Evolutionary conservation across 2,329 filamentous ascomycete species (phyloP), one percentile per base, ranked within the genome.

Genomic region (Rhynchosporium secalis): DNA sequence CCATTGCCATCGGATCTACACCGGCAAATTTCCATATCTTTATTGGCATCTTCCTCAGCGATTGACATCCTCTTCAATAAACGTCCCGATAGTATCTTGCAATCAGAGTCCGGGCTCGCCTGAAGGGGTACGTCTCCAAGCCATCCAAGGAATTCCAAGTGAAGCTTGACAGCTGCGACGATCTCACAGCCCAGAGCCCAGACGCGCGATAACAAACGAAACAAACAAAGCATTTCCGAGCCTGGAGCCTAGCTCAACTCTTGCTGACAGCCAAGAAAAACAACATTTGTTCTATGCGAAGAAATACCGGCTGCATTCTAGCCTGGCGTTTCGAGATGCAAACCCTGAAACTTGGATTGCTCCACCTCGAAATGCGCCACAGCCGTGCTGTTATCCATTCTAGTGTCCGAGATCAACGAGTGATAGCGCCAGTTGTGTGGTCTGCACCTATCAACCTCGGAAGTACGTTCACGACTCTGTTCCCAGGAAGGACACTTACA

Each of bases 171-270:
- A 33, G 43, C 15, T 26, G 38, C 31, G 41, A 8, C 52, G 52
- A 56, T 43, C 52, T 28, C 33, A 20, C 33, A 26, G n/a, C n/a
- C 36, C 28, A 55, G 38, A 36, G 29, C 12, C 20, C 38, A 54
- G 28, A n/a, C 26, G 4, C 38, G 52, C 20, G 52, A 56, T 56
- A 36, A 54, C 40, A 56, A 56, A 56, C 54, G 54, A 56, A 56
- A 56, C 54, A 56, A 56, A 56, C 9, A 46, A 40, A 28, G 8
- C 38, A 28, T 9, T 38, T 12, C 15, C 28, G 20, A 5, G 9
- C 6, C 33, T 36, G 9, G 6, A 36, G 33, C 15, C 28, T 28
- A 6, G 28, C 10, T 41, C 54, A 46, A 45, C 38, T 56, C 43
- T 56, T 33, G 40, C 29, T 29, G 40, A 45, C 40, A 56, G 41